Percentiles rank a stretch among this genome's conserved stretches.
Evolutionary conservation across 805 yeast species (phyloP).

Genomic region (Teunomyces tritomae): DNA sequence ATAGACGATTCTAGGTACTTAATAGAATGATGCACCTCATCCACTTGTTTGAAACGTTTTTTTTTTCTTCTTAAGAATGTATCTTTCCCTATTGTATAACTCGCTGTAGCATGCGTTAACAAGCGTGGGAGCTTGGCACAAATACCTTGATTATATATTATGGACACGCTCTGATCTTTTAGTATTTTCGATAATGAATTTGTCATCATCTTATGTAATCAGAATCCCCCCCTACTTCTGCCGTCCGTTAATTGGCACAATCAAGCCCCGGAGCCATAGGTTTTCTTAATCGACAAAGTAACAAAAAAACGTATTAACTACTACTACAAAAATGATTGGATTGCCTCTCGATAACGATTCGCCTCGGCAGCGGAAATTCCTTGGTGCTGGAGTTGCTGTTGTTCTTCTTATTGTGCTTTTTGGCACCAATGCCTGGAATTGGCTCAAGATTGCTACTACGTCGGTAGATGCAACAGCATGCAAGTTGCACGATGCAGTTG

Average conservation of each 20-base stretch:
- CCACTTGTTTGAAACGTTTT: background rate
- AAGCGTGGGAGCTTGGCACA: too few species aligned
- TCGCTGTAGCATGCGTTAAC: too few species aligned
- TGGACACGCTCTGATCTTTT: too few species aligned
- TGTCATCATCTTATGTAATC: too few species aligned
- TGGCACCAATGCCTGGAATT: constrained; percentile 18
- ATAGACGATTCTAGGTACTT: background rate
- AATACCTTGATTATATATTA: too few species aligned
- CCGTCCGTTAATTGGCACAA: too few species aligned
- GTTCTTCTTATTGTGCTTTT: constrained; percentile 15
- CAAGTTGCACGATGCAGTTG: constrained; percentile 22
- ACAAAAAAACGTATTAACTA: too few species aligned
- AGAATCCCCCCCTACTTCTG: too few species aligned
- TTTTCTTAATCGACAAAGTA: too few species aligned
- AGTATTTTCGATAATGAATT: too few species aligned
- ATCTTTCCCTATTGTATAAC: too few species aligned
- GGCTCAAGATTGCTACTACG: constrained; percentile 15
- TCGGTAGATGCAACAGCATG: constrained; percentile 18
- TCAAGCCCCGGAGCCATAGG: too few species aligned
- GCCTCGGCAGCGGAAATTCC: background rate
- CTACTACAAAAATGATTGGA: constrained; percentile 7
- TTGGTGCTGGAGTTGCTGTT: constrained; percentile 9
- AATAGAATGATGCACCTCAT: background rate
- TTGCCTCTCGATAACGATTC: constrained; percentile 6
- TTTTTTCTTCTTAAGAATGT: background rate